Evolutionary conservation across 1,284 basidiomycete genomes (phyloP).

Genomic region (Trichosporon sp.): DNA sequence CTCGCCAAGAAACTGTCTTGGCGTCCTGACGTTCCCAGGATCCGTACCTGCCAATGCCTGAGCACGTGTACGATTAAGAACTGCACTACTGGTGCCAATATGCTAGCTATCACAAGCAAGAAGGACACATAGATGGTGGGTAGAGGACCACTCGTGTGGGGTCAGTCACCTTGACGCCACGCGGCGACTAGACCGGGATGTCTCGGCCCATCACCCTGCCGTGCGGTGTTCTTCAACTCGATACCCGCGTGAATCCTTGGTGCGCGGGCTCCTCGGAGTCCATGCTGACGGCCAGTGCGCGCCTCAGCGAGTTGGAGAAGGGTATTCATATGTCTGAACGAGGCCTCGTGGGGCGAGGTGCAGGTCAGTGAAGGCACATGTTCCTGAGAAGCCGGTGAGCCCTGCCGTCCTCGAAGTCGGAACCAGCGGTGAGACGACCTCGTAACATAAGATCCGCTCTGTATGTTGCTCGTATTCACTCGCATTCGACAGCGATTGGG

Average conservation of each 20-base stretch:
- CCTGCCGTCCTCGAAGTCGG: too few relatives aligned
- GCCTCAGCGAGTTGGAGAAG: neutral
- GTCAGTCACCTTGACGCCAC: neutral
- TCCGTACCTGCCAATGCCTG: neutral
- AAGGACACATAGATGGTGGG: too few relatives aligned
- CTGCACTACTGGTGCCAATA: too few relatives aligned
- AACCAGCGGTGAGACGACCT: too few relatives aligned
- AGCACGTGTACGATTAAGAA: neutral
- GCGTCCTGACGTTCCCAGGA: neutral
- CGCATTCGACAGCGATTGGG: too few relatives aligned
- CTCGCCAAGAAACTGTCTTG: neutral
- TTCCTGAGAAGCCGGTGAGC: neutral
- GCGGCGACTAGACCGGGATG: neutral
- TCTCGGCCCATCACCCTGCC: neutral
- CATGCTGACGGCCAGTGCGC: too few relatives aligned
- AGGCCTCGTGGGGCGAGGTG: neutral
- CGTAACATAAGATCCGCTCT: too few relatives aligned
- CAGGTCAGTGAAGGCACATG: neutral
- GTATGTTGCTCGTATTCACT: too few relatives aligned
- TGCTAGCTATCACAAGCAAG: too few relatives aligned
- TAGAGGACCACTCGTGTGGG: neutral
- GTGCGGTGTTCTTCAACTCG: neutral
- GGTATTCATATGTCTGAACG: too few relatives aligned
- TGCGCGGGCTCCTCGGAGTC: neutral
- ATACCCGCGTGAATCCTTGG: neutral